Evolutionary conservation across 2,329 filamentous ascomycete genomes (phyloP).

Genomic region (Arthrobotrys sinensis): DNA sequence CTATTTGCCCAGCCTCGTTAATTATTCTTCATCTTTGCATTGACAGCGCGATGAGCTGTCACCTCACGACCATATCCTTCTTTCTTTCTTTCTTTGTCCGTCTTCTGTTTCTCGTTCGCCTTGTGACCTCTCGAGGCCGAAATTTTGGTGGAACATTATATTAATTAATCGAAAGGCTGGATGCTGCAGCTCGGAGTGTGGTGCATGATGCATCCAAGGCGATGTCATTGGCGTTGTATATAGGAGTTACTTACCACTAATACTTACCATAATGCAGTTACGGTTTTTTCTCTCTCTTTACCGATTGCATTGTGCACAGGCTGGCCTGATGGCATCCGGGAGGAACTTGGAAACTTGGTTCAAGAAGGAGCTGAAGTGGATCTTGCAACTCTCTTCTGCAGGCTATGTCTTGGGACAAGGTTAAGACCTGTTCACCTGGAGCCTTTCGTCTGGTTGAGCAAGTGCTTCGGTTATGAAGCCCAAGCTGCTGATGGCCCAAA

Average conservation of each 20-base stretch:
- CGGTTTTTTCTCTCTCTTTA: conserved; percentile 24
- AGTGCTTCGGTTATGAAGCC: conserved; percentile 43
- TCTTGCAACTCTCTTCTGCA: conserved; percentile 54
- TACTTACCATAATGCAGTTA: conserved; percentile 33
- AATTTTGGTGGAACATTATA: conserved; percentile 30
- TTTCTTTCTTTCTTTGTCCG: conserved; percentile 14
- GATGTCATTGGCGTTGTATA: conserved; percentile 38
- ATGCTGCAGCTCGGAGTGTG: conserved; percentile 39
- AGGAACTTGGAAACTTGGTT: conserved; percentile 26
- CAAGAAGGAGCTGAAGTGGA: conserved; percentile 56
- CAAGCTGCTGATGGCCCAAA: conserved; percentile 56
- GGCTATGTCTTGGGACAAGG: conserved; percentile 57
- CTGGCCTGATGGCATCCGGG: conserved; percentile 35
- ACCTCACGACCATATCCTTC: conserved; percentile 39
- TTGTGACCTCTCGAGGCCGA: conserved; percentile 16
- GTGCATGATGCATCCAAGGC: conserved; percentile 33
- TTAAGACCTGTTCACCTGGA: conserved; percentile 47
- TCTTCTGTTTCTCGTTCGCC: conserved; percentile 28
- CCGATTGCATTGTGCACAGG: conserved; percentile 29
- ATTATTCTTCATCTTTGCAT: conserved; percentile 33
- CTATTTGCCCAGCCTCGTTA: conserved; percentile 56
- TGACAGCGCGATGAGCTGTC: conserved; percentile 40
- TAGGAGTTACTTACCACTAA: conserved; percentile 35
- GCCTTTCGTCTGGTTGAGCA: conserved; percentile 46
- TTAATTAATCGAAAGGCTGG: conserved; percentile 57